phyloP scores from a whole-genome alignment of 306 rosid species.

The Citrullus colocynthis region DNA sequence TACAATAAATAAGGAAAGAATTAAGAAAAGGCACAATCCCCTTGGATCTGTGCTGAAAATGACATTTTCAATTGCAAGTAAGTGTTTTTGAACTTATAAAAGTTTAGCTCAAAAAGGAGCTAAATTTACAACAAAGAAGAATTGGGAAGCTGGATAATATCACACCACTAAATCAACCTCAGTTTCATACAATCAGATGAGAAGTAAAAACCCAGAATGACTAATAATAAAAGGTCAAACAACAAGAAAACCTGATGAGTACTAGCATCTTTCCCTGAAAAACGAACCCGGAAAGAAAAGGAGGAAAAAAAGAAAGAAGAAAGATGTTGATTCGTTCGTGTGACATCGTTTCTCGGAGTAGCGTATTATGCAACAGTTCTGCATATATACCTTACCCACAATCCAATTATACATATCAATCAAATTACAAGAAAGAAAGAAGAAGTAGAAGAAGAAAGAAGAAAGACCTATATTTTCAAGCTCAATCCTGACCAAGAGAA shows the following conservation, averaged over 20 bases:
- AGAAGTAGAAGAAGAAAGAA: slow-evolving; percentile 9
- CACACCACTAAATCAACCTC: slow-evolving; percentile 28
- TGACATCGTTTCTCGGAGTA: slow-evolving; percentile 7
- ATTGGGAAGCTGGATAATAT: slow-evolving; percentile 20
- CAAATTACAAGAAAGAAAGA: slow-evolving; percentile 24
- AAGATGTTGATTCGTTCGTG: slow-evolving; percentile 10
- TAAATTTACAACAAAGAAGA: slow-evolving; percentile 2
- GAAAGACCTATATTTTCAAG: slow-evolving; percentile 21
- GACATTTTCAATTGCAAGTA: background rate
- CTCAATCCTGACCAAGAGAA: slow-evolving; percentile 29
- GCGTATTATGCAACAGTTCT: slow-evolving; percentile 12
- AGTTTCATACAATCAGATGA: slow-evolving; percentile 28
- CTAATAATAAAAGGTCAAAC: slow-evolving; percentile 6
- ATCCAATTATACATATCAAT: slow-evolving; percentile 43
- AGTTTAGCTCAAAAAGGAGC: background rate
- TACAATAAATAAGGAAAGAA: background rate
- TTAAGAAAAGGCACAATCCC: background rate
- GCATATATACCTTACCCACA: slow-evolving; percentile 25
- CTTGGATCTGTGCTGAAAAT: background rate
- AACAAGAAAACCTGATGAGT: slow-evolving; percentile 15
- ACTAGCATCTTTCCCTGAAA: slow-evolving; percentile 20
- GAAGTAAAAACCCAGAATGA: slow-evolving; percentile 19
- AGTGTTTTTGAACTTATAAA: background rate
- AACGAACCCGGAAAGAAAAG: background rate
- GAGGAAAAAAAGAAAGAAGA: background rate